phyloP scores from a whole-genome alignment of 139 green algal genomes.

The Haematococcus lacustris region DNA sequence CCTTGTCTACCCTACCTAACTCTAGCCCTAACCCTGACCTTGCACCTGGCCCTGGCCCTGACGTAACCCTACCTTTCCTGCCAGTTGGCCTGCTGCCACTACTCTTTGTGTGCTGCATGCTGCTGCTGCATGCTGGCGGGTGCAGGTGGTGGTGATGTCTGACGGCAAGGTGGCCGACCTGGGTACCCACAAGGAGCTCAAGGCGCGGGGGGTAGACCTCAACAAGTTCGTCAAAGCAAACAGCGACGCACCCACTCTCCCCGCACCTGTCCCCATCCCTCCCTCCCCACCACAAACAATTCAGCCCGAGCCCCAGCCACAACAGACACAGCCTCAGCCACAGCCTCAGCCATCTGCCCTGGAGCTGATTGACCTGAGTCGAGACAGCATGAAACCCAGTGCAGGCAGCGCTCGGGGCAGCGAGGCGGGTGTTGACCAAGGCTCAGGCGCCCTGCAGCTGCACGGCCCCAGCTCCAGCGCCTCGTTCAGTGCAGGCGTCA shows the following conservation, averaged over 20 bases:
- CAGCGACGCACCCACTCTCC: background rate
- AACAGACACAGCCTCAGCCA: background rate
- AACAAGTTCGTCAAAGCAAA: slow-evolving; percentile 21
- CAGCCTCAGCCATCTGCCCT: background rate
- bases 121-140: no score
- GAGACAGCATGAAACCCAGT: background rate
- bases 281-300: background rate
- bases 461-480: background rate
- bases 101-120: no score
- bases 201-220: slow-evolving; percentile 41
- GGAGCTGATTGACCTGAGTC: background rate
- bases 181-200: slow-evolving; percentile 45
- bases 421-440: background rate
- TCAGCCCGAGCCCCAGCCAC: background rate
- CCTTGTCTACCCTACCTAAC: no score
- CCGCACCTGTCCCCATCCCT: background rate
- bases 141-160: slow-evolving; percentile 84
- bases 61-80: no score
- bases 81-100: no score
- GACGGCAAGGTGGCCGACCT: slow-evolving; percentile 59
- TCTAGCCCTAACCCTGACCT: no score
- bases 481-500: background rate
- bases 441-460: background rate
- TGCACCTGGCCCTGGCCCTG: no score
- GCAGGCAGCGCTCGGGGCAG: background rate